phyloP scores from a whole-genome alignment of 352 stramenopile genomes.

The Thalassiosira hispida region DNA sequence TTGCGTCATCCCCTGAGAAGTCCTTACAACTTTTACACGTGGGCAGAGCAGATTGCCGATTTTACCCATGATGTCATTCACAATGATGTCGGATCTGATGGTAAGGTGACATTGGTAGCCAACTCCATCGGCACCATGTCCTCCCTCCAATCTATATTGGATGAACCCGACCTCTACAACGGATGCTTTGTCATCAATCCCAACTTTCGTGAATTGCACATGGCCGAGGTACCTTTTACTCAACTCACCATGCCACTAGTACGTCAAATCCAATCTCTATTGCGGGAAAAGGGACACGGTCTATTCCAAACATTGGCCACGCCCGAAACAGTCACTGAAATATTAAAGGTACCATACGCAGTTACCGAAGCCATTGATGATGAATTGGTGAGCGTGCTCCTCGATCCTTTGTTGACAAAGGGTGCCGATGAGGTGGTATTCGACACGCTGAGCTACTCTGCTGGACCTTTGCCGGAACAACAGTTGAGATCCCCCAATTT shows the following conservation, averaged over 20 bases:
- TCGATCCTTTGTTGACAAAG: constrained; percentile 78
- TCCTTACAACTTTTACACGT: constrained; percentile 86
- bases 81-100: not conserved
- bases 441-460: constrained; percentile 82
- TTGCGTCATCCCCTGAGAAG: constrained; percentile 70
- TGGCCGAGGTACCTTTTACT: constrained; percentile 76
- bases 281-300: constrained; percentile 66
- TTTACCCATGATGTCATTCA: constrained; percentile 73
- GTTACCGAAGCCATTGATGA: constrained; percentile 76
- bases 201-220: constrained; percentile 85
- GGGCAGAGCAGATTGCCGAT: constrained; percentile 77
- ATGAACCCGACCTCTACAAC: constrained; percentile 76
- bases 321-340: constrained; percentile 69
- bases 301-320: constrained; percentile 79
- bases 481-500: constrained; percentile 58
- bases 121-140: constrained; percentile 85
- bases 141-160: constrained; percentile 75
- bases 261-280: constrained; percentile 58
- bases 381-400: constrained; percentile 77
- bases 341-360: constrained; percentile 82
- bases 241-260: constrained; percentile 74
- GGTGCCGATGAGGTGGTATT: constrained; percentile 83
- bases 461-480: constrained; percentile 83
- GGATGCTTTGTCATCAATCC: constrained; percentile 76
- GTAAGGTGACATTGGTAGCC: constrained; percentile 63